phyloP scores from a whole-genome alignment of 1,284 basidiomycete genomes.

The Moesziomyces sp. region DNA sequence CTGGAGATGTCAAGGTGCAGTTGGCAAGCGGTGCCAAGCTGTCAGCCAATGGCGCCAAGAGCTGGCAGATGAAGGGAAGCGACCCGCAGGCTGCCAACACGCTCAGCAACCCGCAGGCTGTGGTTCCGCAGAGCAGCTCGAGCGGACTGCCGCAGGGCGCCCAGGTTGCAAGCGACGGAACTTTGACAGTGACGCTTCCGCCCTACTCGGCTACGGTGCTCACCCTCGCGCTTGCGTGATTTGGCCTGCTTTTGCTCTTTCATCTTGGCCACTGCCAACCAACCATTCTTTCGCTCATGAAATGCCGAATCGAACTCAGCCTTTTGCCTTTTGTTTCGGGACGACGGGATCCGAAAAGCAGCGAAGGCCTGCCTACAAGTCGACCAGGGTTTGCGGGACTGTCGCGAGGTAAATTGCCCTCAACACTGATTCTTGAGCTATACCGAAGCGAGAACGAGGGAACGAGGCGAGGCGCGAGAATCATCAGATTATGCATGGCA shows the following conservation, averaged over 20 bases:
- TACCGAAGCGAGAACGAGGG: too few species aligned
- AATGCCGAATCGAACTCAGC: too few species aligned
- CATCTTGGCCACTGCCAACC: background rate
- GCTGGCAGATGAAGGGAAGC: conserved; percentile 37
- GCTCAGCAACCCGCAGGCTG: conserved; percentile 16
- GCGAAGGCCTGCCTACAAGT: too few species aligned
- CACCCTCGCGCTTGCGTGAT: conserved; percentile 14
- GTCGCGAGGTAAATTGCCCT: too few species aligned
- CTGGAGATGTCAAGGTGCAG: conserved; percentile 15
- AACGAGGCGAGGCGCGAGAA: too few species aligned
- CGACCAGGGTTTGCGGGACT: too few species aligned
- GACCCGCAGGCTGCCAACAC: conserved; percentile 38
- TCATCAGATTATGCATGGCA: background rate
- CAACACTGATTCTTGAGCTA: too few species aligned
- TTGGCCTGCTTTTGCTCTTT: background rate
- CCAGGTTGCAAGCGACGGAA: conserved; percentile 8
- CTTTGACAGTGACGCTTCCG: conserved; percentile 18
- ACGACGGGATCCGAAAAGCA: too few species aligned
- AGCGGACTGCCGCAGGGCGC: conserved; percentile 17
- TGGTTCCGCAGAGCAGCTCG: conserved; percentile 12
- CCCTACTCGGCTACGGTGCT: conserved; percentile 25
- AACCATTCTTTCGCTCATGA: background rate
- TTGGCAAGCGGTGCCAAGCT: conserved; percentile 22
- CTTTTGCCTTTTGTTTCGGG: too few species aligned
- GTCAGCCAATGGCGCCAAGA: conserved; percentile 9